Evolutionary conservation across 192 early-diverging fungal species (phyloP).

Genomic region (Podila epicladia): DNA sequence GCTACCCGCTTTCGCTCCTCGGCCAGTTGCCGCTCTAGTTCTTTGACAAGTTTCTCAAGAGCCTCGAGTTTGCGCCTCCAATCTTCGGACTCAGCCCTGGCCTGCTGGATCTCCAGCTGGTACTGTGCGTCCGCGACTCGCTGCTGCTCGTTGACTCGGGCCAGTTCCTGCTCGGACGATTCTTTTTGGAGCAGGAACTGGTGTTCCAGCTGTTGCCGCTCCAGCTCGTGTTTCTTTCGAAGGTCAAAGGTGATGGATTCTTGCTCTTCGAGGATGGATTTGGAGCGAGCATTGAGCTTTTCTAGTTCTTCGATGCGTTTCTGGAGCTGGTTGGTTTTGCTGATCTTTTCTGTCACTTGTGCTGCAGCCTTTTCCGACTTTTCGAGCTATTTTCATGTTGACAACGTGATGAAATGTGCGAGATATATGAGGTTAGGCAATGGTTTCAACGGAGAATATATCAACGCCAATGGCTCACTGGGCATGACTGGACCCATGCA

Average conservation of each 20-base stretch:
- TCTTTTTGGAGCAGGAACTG: slow-evolving; percentile 14
- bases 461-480: background rate
- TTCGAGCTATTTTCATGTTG: slow-evolving; percentile 24
- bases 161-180: slow-evolving; percentile 4
- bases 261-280: slow-evolving; percentile 25
- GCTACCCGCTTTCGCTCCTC: slow-evolving; percentile 12
- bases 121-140: background rate
- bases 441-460: background rate
- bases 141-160: background rate
- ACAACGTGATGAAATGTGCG: background rate
- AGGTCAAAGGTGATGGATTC: background rate
- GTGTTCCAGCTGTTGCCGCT: slow-evolving; percentile 13
- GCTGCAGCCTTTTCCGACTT: slow-evolving; percentile 46
- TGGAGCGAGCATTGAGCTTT: slow-evolving; percentile 9
- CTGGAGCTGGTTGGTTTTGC: slow-evolving; percentile 18
- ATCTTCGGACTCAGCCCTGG: slow-evolving; percentile 10
- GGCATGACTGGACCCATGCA: too few relatives aligned
- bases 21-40: slow-evolving; percentile 24
- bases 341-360: slow-evolving; percentile 15
- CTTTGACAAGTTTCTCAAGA: slow-evolving; percentile 14
- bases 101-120: slow-evolving; percentile 7
- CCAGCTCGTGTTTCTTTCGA: slow-evolving; percentile 6
- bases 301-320: slow-evolving; percentile 43
- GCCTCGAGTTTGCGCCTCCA: slow-evolving; percentile 27
- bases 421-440: slow-evolving; percentile 1